Evolutionary conservation across 768 basidiomycete species (phyloP).

Genomic region (Holtermannia corniformis): DNA sequence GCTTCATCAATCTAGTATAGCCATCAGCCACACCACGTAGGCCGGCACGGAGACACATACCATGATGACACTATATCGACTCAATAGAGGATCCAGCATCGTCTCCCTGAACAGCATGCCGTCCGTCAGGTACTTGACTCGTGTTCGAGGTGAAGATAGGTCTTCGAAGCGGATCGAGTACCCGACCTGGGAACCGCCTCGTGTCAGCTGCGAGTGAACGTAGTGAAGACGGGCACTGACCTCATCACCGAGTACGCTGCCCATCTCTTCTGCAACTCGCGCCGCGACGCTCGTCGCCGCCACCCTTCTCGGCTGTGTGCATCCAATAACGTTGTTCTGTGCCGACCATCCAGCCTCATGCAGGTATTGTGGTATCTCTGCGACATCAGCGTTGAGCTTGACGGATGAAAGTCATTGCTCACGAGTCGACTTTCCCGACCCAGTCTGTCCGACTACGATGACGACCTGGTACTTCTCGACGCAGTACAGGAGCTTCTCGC

Average conservation of each 20-base stretch:
- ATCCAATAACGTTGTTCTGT: conserved; percentile 73
- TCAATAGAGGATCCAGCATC: conserved; percentile 80
- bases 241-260: conserved; percentile 49
- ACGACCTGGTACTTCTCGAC: conserved; percentile 74
- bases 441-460: conserved; percentile 82
- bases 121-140: conserved; percentile 93
- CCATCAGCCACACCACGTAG: background rate
- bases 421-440: conserved; percentile 98
- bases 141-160: conserved; percentile 71
- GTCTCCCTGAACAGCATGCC: conserved; percentile 96
- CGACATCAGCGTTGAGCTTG: background rate
- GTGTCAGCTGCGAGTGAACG: conserved; percentile 18
- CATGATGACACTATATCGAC: conserved; percentile 92
- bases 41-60: conserved; percentile 43
- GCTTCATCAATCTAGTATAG: conserved; percentile 98
- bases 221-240: background rate
- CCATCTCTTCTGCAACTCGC: conserved; percentile 98
- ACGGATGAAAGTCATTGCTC: conserved; percentile 36
- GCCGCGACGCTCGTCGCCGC: conserved; percentile 98
- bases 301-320: conserved; percentile 87
- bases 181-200: conserved; percentile 87
- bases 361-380: conserved; percentile 93
- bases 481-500: conserved; percentile 73
- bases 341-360: conserved; percentile 86
- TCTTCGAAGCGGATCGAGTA: conserved; percentile 98